Evolutionary conservation across 768 basidiomycete species (phyloP).

Genomic region (Boletus fagicola): DNA sequence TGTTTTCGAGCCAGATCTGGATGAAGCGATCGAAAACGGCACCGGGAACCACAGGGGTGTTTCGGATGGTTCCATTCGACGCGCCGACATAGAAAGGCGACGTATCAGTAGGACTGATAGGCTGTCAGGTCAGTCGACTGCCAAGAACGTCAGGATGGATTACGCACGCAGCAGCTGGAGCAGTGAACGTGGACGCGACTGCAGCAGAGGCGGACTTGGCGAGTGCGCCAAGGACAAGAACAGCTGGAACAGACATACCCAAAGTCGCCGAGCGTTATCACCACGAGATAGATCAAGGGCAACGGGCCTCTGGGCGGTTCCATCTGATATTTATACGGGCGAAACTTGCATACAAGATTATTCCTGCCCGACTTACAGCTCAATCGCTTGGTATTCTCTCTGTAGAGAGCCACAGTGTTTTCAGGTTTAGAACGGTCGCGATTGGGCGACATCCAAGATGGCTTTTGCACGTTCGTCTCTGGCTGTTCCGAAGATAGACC

Average conservation of each 20-base stretch:
- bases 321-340: slow-evolving; percentile 8
- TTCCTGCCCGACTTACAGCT: neutral
- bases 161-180: slow-evolving; percentile 25
- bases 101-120: slow-evolving; percentile 22
- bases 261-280: neutral
- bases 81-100: slow-evolving; percentile 40
- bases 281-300: neutral
- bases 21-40: slow-evolving; percentile 45
- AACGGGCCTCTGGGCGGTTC: neutral
- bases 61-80: slow-evolving; percentile 41
- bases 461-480: neutral
- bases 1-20: slow-evolving; percentile 60
- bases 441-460: neutral
- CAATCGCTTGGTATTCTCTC: neutral
- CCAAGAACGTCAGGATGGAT: neutral
- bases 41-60: slow-evolving; percentile 38
- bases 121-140: slow-evolving; percentile 1
- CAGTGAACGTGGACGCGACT: slow-evolving; percentile 22
- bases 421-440: neutral
- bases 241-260: slow-evolving; percentile 6
- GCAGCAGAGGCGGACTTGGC: slow-evolving; percentile 15
- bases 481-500: neutral
- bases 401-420: neutral
- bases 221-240: slow-evolving; percentile 19
- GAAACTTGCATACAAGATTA: neutral